Conservation (phyloP, 2,329 filamentous ascomycete genomes). For the Fusarium verticillioides region DNA sequence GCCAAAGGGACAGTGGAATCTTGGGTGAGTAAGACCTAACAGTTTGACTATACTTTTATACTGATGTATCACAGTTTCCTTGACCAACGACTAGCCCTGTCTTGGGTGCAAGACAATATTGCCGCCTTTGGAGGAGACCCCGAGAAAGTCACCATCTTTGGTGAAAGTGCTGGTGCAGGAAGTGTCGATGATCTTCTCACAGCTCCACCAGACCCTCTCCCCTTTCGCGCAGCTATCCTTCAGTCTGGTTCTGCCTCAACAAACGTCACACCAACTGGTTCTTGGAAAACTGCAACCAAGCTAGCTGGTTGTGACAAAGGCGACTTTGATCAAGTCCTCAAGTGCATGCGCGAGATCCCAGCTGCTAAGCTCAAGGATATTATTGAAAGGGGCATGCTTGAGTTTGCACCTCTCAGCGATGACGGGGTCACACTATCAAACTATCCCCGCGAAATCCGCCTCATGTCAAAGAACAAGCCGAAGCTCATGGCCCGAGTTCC, state of each 20-base stretch:
- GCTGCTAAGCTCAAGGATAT: constrained; percentile 25
- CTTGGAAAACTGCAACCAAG: constrained; percentile 32
- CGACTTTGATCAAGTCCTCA: background rate
- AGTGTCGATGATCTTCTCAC: constrained; percentile 57
- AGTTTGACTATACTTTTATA: rapidly evolving
- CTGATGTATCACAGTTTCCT: constrained; percentile 13
- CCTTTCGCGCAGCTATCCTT: constrained; percentile 46
- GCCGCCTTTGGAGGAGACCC: constrained; percentile 59
- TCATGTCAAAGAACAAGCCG: constrained; percentile 2
- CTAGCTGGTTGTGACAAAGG: constrained; percentile 17
- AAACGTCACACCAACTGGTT: background rate
- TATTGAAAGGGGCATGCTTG: constrained; percentile 29
- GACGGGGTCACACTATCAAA: constrained; percentile 36
- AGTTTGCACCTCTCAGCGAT: constrained; percentile 39
- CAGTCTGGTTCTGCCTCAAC: constrained; percentile 37
- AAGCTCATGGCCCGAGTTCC: constrained; percentile 39
- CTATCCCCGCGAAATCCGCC: constrained; percentile 21
- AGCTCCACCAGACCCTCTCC: constrained; percentile 42
- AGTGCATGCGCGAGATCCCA: constrained; percentile 42
- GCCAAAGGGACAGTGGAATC: constrained; percentile 28
- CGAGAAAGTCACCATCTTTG: constrained; percentile 60
- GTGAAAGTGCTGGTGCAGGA: constrained; percentile 66
- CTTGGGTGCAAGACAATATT: constrained; percentile 63
- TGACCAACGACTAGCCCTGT: constrained; percentile 58
- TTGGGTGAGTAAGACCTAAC: constrained; percentile 26